These are phyloP conservation scores for Phytophthora sp. DNA, from an alignment of 352 stramenopile genomes.

Conservation along the genomic window DNA sequence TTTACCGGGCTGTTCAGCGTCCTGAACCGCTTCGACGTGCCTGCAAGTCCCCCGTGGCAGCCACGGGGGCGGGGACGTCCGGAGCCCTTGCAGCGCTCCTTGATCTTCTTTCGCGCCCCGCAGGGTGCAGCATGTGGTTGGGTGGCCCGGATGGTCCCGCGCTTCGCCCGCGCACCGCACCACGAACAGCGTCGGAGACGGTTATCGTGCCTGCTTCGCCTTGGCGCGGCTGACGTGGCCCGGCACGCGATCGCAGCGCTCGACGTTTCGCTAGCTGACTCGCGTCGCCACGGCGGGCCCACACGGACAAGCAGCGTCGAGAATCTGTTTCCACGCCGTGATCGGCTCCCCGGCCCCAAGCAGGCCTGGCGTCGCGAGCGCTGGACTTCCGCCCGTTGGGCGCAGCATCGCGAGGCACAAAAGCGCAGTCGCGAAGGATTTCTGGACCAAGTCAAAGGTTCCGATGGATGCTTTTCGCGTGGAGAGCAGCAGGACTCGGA, in stretches of 20 bases:
- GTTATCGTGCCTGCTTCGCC: too few species aligned
- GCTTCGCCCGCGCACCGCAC: conserved; percentile 2
- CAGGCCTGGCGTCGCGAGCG: background rate
- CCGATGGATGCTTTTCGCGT: too few species aligned
- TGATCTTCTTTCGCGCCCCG: conserved; percentile 28
- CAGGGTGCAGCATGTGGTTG: conserved; percentile 2
- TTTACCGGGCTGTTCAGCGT: conserved; percentile 23
- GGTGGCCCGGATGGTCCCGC: conserved; percentile 15
- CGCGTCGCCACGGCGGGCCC: too few species aligned
- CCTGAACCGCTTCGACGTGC: conserved; percentile 15
- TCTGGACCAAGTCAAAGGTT: too few species aligned
- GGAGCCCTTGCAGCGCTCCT: conserved; percentile 16
- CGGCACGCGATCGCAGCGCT: background rate
- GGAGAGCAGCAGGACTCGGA: too few species aligned
- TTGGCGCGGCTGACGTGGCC: too few species aligned
- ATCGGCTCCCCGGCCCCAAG: background rate
- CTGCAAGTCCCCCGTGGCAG: background rate
- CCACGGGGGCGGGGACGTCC: conserved; percentile 6
- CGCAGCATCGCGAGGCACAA: background rate
- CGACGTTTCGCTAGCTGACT: conserved; percentile 2
- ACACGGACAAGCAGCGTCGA: too few species aligned
- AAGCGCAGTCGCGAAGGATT: background rate
- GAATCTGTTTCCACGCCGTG: too few species aligned
- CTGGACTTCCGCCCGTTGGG: background rate
- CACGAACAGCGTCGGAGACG: background rate